Conservation (phyloP, 306 rosid genomes). For the Vicia villosa region DNA sequence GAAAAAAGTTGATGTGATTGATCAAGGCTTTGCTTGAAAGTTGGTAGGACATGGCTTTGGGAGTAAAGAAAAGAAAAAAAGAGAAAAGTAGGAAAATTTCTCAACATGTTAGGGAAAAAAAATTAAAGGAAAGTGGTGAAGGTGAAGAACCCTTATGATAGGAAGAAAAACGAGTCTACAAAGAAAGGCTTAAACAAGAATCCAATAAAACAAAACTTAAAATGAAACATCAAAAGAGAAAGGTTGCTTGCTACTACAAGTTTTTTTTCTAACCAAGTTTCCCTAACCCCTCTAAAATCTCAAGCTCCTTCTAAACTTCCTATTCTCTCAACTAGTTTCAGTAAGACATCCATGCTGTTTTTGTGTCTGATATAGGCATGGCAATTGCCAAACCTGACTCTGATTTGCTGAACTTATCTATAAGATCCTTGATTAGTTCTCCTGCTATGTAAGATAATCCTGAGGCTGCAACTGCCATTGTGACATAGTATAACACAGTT, state of each 20-base stretch:
- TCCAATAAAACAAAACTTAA: neutral
- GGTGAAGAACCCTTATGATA: no score
- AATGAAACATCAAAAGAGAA: neutral
- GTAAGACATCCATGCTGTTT: constrained; percentile 41
- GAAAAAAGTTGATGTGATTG: no score
- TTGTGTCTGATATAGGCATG: constrained; percentile 36
- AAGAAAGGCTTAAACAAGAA: neutral
- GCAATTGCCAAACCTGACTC: constrained; percentile 40
- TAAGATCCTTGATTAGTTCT: constrained; percentile 42
- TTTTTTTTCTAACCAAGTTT: constrained; percentile 15
- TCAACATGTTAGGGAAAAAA: no score
- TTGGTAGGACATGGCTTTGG: no score
- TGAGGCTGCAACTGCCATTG: constrained; percentile 40
- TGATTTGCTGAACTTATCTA: constrained; percentile 39
- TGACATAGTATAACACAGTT: constrained; percentile 40
- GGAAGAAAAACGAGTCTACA: no score
- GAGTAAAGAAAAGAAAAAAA: no score
- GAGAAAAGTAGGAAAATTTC: no score
- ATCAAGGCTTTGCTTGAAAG: no score
- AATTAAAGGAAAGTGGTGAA: no score
- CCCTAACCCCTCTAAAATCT: neutral
- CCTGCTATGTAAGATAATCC: constrained; percentile 48
- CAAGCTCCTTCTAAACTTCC: constrained; percentile 4
- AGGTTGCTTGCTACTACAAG: neutral
- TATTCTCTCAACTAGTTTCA: constrained; percentile 19